Conservation (phyloP, 1,284 basidiomycete species). For the Ceratobasidium sp. region DNA sequence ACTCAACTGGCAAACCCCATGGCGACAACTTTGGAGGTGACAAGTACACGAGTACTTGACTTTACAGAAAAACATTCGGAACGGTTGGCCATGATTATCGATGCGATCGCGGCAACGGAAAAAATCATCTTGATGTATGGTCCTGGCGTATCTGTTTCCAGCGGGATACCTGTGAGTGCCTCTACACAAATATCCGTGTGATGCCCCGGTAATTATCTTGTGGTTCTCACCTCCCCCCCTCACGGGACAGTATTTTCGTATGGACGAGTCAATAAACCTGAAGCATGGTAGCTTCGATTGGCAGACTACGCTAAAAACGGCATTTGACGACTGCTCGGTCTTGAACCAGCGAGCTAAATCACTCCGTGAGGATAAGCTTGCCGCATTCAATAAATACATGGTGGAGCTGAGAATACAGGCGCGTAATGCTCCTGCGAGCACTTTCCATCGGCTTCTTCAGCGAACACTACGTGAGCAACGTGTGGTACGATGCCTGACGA, state of each 20-base stretch:
- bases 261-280: not conserved
- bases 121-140: slow-evolving; percentile 5
- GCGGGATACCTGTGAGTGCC: not conserved
- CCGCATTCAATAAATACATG: not conserved
- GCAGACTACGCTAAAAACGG: not conserved
- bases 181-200: too few species aligned
- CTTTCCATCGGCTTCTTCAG: not conserved
- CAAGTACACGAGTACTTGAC: too few species aligned
- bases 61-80: too few species aligned
- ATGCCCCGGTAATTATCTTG: too few species aligned
- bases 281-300: not conserved
- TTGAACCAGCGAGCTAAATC: not conserved
- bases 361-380: not conserved
- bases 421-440: not conserved
- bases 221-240: too few species aligned
- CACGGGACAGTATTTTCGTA: too few species aligned
- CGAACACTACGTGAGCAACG: not conserved
- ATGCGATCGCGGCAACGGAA: not conserved
- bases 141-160: not conserved
- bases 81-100: too few species aligned
- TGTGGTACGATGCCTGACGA: not conserved
- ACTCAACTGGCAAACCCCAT: too few species aligned
- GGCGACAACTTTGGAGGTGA: too few species aligned
- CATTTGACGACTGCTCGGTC: not conserved
- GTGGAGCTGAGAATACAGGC: not conserved